Percentiles rank a stretch among this genome's conserved stretches.
Conservation (phyloP, 768 basidiomycete species). For the Harrya chromipes region DNA sequence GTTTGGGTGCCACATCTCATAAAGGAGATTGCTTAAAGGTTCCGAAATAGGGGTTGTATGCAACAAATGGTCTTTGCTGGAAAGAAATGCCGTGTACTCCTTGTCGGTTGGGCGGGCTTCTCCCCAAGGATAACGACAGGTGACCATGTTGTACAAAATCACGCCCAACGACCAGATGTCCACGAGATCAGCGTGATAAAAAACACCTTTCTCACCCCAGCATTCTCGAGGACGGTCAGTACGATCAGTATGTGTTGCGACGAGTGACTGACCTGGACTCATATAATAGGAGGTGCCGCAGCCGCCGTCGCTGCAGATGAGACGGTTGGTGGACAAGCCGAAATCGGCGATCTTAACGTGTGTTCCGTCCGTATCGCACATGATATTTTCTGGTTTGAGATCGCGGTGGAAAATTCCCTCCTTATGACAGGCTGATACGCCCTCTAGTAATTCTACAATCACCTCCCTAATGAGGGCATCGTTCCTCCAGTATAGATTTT, state of each 20-base stretch:
- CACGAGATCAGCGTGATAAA: slow-evolving; percentile 13
- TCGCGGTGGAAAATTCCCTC: slow-evolving; percentile 76
- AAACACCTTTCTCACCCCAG: slow-evolving; percentile 39
- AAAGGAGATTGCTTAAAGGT: slow-evolving; percentile 1
- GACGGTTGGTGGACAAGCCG: slow-evolving; percentile 54
- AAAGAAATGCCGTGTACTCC: background rate
- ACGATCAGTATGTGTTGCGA: background rate
- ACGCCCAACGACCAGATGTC: slow-evolving; percentile 78
- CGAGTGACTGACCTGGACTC: slow-evolving; percentile 54
- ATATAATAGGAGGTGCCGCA: slow-evolving; percentile 62
- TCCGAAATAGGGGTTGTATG: slow-evolving; percentile 2
- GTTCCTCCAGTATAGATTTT: slow-evolving; percentile 49
- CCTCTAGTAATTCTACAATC: slow-evolving; percentile 75
- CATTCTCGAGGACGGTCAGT: slow-evolving; percentile 44
- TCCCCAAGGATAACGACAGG: slow-evolving; percentile 33
- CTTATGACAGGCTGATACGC: slow-evolving; percentile 67
- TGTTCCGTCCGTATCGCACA: slow-evolving; percentile 52
- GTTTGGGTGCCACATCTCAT: slow-evolving; percentile 1
- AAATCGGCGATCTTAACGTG: slow-evolving; percentile 69
- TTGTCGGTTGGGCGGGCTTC: background rate
- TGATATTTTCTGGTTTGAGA: slow-evolving; percentile 78
- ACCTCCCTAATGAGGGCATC: slow-evolving; percentile 57
- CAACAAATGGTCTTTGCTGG: slow-evolving; percentile 2
- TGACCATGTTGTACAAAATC: slow-evolving; percentile 79
- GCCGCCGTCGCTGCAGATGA: slow-evolving; percentile 44